phyloP scores from a whole-genome alignment of 2,329 filamentous ascomycete genomes.

The Diplocarpon rosae region DNA sequence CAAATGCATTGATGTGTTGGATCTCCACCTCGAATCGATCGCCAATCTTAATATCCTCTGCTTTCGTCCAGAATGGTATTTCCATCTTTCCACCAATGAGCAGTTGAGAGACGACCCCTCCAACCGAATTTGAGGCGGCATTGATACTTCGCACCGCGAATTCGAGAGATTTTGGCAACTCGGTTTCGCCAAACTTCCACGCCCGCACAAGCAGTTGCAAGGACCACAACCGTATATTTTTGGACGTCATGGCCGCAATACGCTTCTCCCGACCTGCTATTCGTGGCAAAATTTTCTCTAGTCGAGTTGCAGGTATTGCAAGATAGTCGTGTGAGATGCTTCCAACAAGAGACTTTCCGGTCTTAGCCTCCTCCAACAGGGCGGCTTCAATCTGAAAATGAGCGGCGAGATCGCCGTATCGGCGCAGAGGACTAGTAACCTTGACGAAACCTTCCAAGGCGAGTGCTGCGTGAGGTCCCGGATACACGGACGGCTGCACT shows the following conservation, averaged over 20 bases:
- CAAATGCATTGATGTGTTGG: constrained; percentile 40
- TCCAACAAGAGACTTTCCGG: constrained; percentile 28
- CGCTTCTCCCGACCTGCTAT: constrained; percentile 22
- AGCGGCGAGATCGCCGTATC: constrained; percentile 49
- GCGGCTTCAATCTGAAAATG: constrained; percentile 58
- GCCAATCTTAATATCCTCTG: constrained; percentile 34
- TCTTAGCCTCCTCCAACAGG: constrained; percentile 35
- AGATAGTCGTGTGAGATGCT: constrained; percentile 24
- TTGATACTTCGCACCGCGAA: constrained; percentile 13
- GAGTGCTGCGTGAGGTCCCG: constrained; percentile 45
- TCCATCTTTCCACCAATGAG: constrained; percentile 8
- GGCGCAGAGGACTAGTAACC: constrained; percentile 54
- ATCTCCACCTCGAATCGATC: constrained; percentile 48
- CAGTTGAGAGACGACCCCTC: constrained; percentile 4
- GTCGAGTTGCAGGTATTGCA: constrained; percentile 21
- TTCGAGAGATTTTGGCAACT: constrained; percentile 36
- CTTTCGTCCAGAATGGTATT: constrained; percentile 5
- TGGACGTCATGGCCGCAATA: constrained; percentile 19
- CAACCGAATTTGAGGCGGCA: not conserved
- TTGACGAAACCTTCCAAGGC: constrained; percentile 52
- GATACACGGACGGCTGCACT: constrained; percentile 39
- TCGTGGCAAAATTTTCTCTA: constrained; percentile 22
- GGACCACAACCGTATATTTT: constrained; percentile 38
- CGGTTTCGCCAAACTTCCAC: constrained; percentile 41
- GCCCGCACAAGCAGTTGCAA: constrained; percentile 49